Conservation (phyloP, 2,329 filamentous ascomycete species). For the Penicillium occitanis region DNA sequence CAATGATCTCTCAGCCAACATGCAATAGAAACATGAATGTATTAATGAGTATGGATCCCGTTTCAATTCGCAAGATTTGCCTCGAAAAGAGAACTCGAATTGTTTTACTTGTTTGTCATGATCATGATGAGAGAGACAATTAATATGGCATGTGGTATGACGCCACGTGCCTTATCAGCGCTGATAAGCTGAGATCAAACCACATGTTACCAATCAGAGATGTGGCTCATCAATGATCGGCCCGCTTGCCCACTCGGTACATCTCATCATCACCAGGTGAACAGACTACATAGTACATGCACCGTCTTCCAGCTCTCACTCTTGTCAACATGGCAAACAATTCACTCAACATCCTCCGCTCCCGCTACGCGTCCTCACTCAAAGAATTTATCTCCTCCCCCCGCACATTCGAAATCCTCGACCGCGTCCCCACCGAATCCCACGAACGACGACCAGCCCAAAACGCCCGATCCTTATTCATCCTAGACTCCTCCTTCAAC, state of each 20-base stretch:
- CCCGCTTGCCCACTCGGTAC: neutral
- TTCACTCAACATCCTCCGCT: constrained; percentile 31
- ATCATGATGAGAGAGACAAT: neutral
- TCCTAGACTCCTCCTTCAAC: constrained; percentile 67
- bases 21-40: neutral
- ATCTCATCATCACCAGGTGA: neutral
- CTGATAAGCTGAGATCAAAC: constrained; percentile 4
- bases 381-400: constrained; percentile 46
- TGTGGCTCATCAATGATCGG: neutral
- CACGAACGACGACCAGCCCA: constrained; percentile 21
- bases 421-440: constrained; percentile 27
- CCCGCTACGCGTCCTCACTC: constrained; percentile 42
- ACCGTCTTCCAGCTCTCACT: neutral
- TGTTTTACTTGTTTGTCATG: neutral
- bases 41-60: neutral
- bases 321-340: constrained; percentile 1
- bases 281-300: neutral
- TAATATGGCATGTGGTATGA: neutral
- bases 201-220: constrained; percentile 1
- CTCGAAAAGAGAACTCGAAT: neutral
- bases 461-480: constrained; percentile 52
- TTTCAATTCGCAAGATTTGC: neutral
- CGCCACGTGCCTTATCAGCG: constrained; percentile 9
- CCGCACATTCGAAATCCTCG: constrained; percentile 36
- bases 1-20: neutral